These are phyloP conservation scores for Onygenales sp. DNA, from an alignment of 2,329 filamentous ascomycete genomes.

Conservation along the genomic window DNA sequence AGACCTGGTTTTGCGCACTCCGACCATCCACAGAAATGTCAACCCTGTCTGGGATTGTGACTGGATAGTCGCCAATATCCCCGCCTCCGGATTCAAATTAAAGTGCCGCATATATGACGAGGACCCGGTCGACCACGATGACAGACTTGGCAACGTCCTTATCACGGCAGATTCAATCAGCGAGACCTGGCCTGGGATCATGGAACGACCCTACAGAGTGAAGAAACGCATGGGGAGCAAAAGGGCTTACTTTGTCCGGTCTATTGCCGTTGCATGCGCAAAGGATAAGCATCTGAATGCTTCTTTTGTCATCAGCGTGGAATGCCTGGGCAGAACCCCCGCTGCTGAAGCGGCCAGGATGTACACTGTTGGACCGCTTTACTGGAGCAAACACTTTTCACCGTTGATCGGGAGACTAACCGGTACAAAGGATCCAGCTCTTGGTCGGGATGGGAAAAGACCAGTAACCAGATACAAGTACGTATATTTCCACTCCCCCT, in stretches of 20 bases:
- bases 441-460: slow-evolving; percentile 43
- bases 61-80: slow-evolving; percentile 84
- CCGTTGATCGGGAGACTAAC: slow-evolving; percentile 77
- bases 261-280: slow-evolving; percentile 54
- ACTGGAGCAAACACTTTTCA: slow-evolving; percentile 76
- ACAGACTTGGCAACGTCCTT: slow-evolving; percentile 78
- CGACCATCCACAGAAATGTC: slow-evolving; percentile 60
- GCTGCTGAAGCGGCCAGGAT: slow-evolving; percentile 54
- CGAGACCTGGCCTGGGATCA: slow-evolving; percentile 60
- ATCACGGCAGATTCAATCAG: slow-evolving; percentile 52
- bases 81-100: slow-evolving; percentile 67
- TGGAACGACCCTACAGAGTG: slow-evolving; percentile 56
- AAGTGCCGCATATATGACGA: slow-evolving; percentile 88
- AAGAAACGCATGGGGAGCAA: slow-evolving; percentile 78
- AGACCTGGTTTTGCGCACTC: slow-evolving; percentile 61
- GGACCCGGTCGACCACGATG: slow-evolving; percentile 75
- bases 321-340: slow-evolving; percentile 67
- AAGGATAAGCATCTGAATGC: slow-evolving; percentile 59
- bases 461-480: slow-evolving; percentile 67
- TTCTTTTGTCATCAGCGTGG: slow-evolving; percentile 60
- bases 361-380: slow-evolving; percentile 70
- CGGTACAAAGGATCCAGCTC: slow-evolving; percentile 59
- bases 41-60: slow-evolving; percentile 74
- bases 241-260: slow-evolving; percentile 68
- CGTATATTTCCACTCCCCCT: slow-evolving; percentile 19